Conservation (phyloP, 73 alveolate species). For the Paramecium sexaurelia region DNA sequence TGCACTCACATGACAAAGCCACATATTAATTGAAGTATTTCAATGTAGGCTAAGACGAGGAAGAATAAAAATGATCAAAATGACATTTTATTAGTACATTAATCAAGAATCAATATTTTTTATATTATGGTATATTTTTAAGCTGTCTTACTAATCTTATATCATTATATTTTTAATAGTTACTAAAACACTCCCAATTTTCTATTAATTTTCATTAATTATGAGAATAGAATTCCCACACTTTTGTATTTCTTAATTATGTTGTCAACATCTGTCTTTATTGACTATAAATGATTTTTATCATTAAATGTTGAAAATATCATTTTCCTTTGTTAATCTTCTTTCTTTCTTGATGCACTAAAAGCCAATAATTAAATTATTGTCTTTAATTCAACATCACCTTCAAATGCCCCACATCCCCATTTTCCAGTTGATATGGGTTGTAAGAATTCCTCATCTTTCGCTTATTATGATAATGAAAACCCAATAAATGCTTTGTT, state of each 20-base stretch:
- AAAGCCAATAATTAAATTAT: slow-evolving; percentile 83
- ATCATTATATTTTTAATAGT: neutral
- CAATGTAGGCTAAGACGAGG: slow-evolving; percentile 88
- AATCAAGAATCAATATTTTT: neutral
- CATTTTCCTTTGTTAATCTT: neutral
- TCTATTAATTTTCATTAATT: neutral
- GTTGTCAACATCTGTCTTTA: neutral
- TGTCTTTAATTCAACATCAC: slow-evolving; percentile 77
- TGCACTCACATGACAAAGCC: slow-evolving; percentile 82
- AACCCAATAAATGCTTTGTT: slow-evolving; percentile 77
- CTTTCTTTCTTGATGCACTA: slow-evolving; percentile 63
- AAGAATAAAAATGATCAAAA: slow-evolving; percentile 70
- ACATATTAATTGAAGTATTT: slow-evolving; percentile 86
- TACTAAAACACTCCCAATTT: neutral
- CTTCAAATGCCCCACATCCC: slow-evolving; percentile 90
- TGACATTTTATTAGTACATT: neutral
- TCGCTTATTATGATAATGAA: neutral
- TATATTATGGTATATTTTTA: neutral
- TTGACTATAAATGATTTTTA: neutral
- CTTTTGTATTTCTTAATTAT: neutral
- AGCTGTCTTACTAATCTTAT: no score
- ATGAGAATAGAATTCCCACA: neutral
- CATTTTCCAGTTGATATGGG: slow-evolving; percentile 85
- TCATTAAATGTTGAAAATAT: slow-evolving; percentile 27
- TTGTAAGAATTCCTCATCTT: neutral